phyloP scores from a whole-genome alignment of 2,329 filamentous ascomycete genomes.

The Blastomyces silverae region DNA sequence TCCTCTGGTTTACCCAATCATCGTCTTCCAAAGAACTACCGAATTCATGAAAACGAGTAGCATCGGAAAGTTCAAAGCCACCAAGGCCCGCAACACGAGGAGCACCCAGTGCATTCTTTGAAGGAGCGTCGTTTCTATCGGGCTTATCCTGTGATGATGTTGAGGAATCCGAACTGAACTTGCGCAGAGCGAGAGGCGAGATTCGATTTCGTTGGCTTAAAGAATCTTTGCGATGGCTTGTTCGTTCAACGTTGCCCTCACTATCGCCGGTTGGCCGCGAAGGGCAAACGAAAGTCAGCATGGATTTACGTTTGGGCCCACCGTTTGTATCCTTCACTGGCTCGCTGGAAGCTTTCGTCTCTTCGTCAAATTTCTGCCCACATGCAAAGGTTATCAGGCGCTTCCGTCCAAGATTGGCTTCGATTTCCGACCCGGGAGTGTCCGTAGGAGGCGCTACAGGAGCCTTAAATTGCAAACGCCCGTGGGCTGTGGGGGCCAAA shows the following conservation, averaged over 20 bases:
- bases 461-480: not conserved
- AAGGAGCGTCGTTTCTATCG: not conserved
- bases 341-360: slow-evolving; percentile 32
- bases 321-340: slow-evolving; percentile 24
- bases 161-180: slow-evolving; percentile 19
- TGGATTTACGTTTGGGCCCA: slow-evolving; percentile 38
- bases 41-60: slow-evolving; percentile 73
- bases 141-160: slow-evolving; percentile 16
- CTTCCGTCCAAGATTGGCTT: slow-evolving; percentile 65
- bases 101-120: slow-evolving; percentile 26
- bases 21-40: slow-evolving; percentile 77
- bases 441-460: slow-evolving; percentile 23
- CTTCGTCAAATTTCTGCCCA: slow-evolving; percentile 51
- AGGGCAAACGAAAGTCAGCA: slow-evolving; percentile 45
- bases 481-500: slow-evolving; percentile 21
- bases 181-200: slow-evolving; percentile 30
- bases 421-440: slow-evolving; percentile 50
- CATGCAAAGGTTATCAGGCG: slow-evolving; percentile 92
- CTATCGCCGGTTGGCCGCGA: slow-evolving; percentile 28
- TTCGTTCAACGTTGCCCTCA: slow-evolving; percentile 25
- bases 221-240: slow-evolving; percentile 24
- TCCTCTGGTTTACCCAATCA: slow-evolving; percentile 77
- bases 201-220: slow-evolving; percentile 34
- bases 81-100: slow-evolving; percentile 33
- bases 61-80: slow-evolving; percentile 39